Conservation (phyloP, 169 alveolate genomes). For the Cryptosporidium ryanae region DNA sequence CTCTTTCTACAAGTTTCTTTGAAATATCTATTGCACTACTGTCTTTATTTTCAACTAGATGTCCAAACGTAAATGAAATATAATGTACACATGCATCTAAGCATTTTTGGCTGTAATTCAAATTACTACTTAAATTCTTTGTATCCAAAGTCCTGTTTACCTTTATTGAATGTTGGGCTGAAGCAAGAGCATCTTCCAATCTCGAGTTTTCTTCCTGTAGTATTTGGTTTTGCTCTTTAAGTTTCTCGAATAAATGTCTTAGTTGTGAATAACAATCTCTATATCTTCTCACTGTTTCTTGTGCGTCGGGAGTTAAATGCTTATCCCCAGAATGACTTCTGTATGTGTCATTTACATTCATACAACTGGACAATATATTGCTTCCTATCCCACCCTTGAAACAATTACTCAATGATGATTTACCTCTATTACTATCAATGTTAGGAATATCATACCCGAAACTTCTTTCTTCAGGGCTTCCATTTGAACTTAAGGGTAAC, state of each 20-base stretch:
- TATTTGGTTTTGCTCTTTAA: conserved; percentile 61
- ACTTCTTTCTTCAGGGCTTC: neutral
- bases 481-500: conserved; percentile 2
- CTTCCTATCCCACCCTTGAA: conserved; percentile 48
- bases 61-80: conserved; percentile 24
- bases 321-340: conserved; percentile 18
- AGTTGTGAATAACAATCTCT: conserved; percentile 62
- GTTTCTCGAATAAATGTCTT: conserved; percentile 64
- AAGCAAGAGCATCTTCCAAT: conserved; percentile 30
- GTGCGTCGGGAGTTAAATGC: conserved; percentile 24
- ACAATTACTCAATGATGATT: conserved; percentile 25
- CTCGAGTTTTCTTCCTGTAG: conserved; percentile 46
- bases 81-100: conserved; percentile 73
- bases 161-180: conserved; percentile 30
- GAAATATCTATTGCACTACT: conserved; percentile 12
- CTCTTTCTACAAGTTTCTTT: conserved; percentile 47
- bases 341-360: conserved; percentile 34
- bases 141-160: conserved; percentile 52
- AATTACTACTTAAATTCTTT: conserved; percentile 50
- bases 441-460: neutral
- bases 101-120: conserved; percentile 64
- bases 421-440: conserved; percentile 48
- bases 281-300: conserved; percentile 70
- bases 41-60: conserved; percentile 26
- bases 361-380: conserved; percentile 61